These are phyloP conservation scores for Corynascus novoguineensis DNA, from an alignment of 495 filamentous ascomycete species.

Conservation along the genomic window DNA sequence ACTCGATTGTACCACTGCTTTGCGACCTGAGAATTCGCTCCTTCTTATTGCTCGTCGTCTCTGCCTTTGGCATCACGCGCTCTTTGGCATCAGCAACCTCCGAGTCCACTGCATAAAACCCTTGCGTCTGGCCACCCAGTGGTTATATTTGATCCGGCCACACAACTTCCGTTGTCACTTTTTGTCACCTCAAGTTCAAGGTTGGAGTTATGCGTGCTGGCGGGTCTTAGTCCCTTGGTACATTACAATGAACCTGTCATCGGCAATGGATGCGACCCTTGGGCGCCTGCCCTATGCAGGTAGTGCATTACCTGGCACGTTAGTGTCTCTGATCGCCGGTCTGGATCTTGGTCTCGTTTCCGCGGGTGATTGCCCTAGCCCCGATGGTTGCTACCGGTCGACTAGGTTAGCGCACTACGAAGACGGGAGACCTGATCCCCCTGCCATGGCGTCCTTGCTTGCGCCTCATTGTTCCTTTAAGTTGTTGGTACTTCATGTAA, in stretches of 20 bases:
- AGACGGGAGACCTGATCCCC: not conserved
- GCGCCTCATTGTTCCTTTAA: no score
- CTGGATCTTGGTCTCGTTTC: not conserved
- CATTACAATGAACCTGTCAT: not conserved
- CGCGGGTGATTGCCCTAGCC: not conserved
- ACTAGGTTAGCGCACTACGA: not conserved
- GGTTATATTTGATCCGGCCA: not conserved
- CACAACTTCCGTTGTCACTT: no score
- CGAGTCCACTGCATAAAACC: no score
- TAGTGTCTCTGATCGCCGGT: not conserved
- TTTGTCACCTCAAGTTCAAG: not conserved
- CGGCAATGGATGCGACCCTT: not conserved
- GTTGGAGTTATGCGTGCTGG: not conserved
- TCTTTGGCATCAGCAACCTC: not conserved
- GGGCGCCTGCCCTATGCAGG: not conserved
- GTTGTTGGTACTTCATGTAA: not conserved
- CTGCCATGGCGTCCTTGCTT: not conserved
- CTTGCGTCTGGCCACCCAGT: not conserved
- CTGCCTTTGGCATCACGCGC: no score
- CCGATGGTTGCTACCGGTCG: not conserved
- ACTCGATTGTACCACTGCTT: no score
- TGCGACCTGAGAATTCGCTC: no score
- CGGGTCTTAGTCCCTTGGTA: not conserved
- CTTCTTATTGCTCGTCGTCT: not conserved
- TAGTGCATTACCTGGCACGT: not conserved